Evolutionary conservation across 495 filamentous ascomycete species (phyloP).

Genomic region (Aspergillus campestris): DNA sequence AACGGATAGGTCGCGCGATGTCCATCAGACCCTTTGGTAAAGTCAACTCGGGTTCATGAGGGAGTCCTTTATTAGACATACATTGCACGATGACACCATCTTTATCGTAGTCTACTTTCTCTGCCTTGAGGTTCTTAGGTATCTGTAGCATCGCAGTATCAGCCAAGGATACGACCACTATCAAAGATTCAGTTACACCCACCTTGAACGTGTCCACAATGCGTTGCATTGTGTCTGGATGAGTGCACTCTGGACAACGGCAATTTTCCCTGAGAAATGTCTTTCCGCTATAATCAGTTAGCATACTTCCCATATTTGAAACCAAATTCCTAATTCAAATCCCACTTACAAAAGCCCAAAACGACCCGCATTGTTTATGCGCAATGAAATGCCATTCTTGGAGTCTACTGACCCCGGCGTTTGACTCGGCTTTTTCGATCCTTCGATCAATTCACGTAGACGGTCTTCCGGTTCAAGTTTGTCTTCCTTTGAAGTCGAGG

Average conservation of each 20-base stretch:
- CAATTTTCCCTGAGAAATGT: conserved; percentile 62
- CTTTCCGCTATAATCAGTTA: neutral
- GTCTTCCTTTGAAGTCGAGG: too few relatives aligned
- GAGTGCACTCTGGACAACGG: conserved; percentile 62
- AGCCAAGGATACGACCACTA: conserved; percentile 4
- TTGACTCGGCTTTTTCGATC: too few relatives aligned
- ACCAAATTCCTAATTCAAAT: too few relatives aligned
- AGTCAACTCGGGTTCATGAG: conserved; percentile 11
- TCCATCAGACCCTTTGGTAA: conserved; percentile 35
- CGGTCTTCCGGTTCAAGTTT: too few relatives aligned
- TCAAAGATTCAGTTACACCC: conserved; percentile 13
- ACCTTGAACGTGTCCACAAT: conserved; percentile 63
- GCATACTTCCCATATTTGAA: neutral
- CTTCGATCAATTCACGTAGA: too few relatives aligned
- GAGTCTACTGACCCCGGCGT: too few relatives aligned
- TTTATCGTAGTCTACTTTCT: conserved; percentile 8
- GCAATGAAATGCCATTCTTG: too few relatives aligned
- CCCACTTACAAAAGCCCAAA: too few relatives aligned
- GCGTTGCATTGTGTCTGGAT: conserved; percentile 70
- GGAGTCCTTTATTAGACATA: conserved; percentile 5
- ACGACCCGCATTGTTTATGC: too few relatives aligned
- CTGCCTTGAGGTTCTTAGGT: conserved; percentile 40
- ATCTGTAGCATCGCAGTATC: conserved; percentile 29
- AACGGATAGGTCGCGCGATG: conserved; percentile 50
- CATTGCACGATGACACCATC: conserved; percentile 19